Conservation (phyloP, 108 stramenopile species). For the Fistulifera solaris region DNA sequence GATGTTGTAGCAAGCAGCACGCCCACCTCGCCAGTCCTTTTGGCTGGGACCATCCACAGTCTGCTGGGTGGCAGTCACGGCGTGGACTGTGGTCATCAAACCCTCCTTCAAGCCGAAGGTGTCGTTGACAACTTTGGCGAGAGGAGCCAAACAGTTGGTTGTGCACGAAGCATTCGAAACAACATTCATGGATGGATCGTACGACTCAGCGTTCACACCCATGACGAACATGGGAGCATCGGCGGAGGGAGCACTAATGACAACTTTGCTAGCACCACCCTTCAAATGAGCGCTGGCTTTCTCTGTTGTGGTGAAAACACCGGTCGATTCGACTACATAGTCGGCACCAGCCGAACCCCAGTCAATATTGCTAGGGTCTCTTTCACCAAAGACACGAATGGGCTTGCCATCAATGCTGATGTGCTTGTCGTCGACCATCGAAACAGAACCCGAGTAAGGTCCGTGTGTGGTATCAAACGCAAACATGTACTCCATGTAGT, state of each 20-base stretch:
- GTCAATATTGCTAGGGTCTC: conserved; percentile 89
- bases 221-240: conserved; percentile 99
- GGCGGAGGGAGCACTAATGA: conserved; percentile 93
- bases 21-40: conserved; percentile 99
- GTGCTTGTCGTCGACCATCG: conserved; percentile 48
- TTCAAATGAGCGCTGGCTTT: conserved; percentile 75
- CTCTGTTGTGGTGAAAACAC: conserved; percentile 86
- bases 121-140: conserved; percentile 98
- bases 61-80: conserved; percentile 98
- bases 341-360: conserved; percentile 91
- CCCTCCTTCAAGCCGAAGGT: conserved; percentile 94
- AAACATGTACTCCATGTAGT: conserved; percentile 92
- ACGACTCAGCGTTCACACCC: conserved; percentile 92
- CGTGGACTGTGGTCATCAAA: conserved; percentile 98
- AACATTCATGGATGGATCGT: conserved; percentile 85
- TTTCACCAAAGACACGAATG: conserved; percentile 87
- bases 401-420: conserved; percentile 64
- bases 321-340: conserved; percentile 96
- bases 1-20: conserved; percentile 97
- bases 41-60: conserved; percentile 96
- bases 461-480: conserved; percentile 96
- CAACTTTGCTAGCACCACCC: conserved; percentile 97
- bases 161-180: conserved; percentile 99
- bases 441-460: conserved; percentile 51
- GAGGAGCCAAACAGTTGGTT: conserved; percentile 97